A percentile compares a stretch with the other conserved stretches of the same genome.
Evolutionary conservation across 371 early-diverging fungal genomes (phyloP).

Genomic region (Zopfochytrium polystomum): DNA sequence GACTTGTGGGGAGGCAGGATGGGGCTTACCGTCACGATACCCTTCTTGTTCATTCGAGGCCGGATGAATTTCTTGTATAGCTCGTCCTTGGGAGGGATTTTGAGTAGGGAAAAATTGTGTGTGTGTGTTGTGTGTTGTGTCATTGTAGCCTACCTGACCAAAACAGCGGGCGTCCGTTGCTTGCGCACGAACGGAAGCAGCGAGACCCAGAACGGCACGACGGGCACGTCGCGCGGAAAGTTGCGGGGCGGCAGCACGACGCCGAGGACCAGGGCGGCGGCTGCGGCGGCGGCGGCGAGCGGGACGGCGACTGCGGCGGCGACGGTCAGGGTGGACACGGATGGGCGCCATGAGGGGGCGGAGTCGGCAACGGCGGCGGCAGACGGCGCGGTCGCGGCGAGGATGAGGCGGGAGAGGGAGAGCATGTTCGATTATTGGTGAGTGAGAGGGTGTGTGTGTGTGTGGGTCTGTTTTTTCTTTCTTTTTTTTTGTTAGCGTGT

Average conservation of each 20-base stretch:
- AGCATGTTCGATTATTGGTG: too few relatives aligned
- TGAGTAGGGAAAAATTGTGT: background rate
- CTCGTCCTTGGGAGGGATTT: conserved; percentile 3
- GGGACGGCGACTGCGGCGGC: too few relatives aligned
- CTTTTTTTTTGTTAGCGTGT: too few relatives aligned
- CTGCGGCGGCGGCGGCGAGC: background rate
- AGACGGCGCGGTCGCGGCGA: too few relatives aligned
- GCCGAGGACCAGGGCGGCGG: background rate
- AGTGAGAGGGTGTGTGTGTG: too few relatives aligned
- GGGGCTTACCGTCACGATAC: background rate
- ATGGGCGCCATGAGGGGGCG: too few relatives aligned
- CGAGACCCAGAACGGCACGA: conserved; percentile 13
- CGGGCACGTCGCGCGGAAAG: conserved; percentile 5
- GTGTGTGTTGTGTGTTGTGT: too few relatives aligned
- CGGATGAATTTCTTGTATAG: background rate
- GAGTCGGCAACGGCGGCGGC: too few relatives aligned
- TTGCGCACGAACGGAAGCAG: conserved; percentile 1
- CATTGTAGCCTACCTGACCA: background rate
- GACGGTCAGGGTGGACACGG: too few relatives aligned
- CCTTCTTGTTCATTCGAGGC: background rate
- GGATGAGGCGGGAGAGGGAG: too few relatives aligned
- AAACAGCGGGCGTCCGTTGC: background rate
- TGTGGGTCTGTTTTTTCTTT: too few relatives aligned
- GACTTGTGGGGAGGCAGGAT: too few relatives aligned
- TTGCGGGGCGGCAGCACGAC: conserved; percentile 1